A percentile compares a stretch with the other conserved stretches of the same genome.
phyloP scores from a whole-genome alignment of 257 asterid species.

The Solanum pinnatisectum region DNA sequence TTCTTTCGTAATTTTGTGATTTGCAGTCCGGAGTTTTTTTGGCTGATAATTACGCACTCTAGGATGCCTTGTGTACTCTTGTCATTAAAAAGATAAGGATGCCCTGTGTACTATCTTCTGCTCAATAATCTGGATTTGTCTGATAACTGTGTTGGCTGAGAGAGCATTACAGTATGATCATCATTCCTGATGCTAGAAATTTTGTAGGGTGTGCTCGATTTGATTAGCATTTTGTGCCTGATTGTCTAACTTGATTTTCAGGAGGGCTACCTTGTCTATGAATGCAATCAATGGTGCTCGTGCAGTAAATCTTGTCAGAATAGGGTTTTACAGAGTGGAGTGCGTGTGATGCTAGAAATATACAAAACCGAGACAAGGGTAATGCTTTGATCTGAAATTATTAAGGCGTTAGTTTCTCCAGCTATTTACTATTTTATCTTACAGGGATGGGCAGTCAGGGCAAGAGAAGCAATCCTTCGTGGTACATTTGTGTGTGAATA shows the following conservation, averaged over 20 bases:
- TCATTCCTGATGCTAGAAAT: background rate
- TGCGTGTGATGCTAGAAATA: slow-evolving; percentile 75
- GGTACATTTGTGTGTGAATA: slow-evolving; percentile 95
- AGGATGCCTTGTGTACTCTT: background rate
- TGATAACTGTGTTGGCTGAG: background rate
- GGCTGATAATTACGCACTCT: background rate
- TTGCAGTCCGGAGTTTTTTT: background rate
- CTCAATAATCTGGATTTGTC: background rate
- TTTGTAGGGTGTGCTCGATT: background rate
- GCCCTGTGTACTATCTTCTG: background rate
- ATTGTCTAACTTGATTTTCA: slow-evolving; percentile 27
- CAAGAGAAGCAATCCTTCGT: slow-evolving; percentile 69
- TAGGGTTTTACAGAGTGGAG: slow-evolving; percentile 92
- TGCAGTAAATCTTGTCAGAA: slow-evolving; percentile 77
- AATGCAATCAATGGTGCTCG: slow-evolving; percentile 80
- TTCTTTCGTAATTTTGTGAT: background rate
- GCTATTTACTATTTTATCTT: slow-evolving; percentile 12
- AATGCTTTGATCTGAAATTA: background rate
- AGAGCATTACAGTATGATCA: background rate
- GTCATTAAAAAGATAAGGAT: background rate
- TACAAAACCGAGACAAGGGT: slow-evolving; percentile 91
- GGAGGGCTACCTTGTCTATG: slow-evolving; percentile 97
- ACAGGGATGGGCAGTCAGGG: slow-evolving; percentile 99
- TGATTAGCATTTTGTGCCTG: background rate
- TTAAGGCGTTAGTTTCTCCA: background rate